Conservation (phyloP, 2,329 filamentous ascomycete genomes). For the Stachybotrys echinatus region DNA sequence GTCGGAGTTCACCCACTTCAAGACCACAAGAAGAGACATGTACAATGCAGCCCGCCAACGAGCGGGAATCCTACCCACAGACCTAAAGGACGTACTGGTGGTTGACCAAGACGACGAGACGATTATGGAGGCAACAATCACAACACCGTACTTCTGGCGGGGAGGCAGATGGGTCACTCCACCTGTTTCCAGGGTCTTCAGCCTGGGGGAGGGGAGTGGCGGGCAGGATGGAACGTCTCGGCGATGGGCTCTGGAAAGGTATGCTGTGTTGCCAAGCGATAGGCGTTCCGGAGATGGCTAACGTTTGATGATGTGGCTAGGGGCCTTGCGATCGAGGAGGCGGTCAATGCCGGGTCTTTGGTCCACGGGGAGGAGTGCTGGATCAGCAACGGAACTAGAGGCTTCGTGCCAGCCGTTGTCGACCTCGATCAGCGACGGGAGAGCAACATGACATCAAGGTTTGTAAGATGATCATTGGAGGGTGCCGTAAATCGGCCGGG, state of each 20-base stretch:
- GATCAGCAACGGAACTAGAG: conserved; percentile 83
- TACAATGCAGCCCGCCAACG: conserved; percentile 68
- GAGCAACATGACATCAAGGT: background rate
- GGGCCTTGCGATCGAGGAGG: conserved; percentile 59
- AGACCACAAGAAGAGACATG: conserved; percentile 69
- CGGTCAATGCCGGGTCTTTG: conserved; percentile 55
- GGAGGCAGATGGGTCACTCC: conserved; percentile 75
- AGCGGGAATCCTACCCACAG: conserved; percentile 44
- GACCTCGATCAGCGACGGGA: background rate
- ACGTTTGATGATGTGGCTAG: conserved; percentile 20
- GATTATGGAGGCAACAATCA: conserved; percentile 82
- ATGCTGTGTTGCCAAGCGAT: conserved; percentile 12
- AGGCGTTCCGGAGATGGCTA: background rate
- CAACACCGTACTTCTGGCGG: conserved; percentile 77
- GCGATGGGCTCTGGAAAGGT: conserved; percentile 74
- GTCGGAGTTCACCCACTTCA: conserved; percentile 73
- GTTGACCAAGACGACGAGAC: conserved; percentile 54
- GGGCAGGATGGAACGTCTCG: conserved; percentile 80
- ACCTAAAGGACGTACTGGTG: conserved; percentile 68
- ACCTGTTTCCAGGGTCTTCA: conserved; percentile 42
- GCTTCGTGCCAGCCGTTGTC: conserved; percentile 57
- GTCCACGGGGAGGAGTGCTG: conserved; percentile 73
- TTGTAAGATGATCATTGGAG: background rate
- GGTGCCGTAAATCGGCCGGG: background rate
- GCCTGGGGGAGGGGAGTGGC: conserved; percentile 48